These are phyloP conservation scores for Komagataella populi DNA, from an alignment of 805 yeast species.

Conservation along the genomic window DNA sequence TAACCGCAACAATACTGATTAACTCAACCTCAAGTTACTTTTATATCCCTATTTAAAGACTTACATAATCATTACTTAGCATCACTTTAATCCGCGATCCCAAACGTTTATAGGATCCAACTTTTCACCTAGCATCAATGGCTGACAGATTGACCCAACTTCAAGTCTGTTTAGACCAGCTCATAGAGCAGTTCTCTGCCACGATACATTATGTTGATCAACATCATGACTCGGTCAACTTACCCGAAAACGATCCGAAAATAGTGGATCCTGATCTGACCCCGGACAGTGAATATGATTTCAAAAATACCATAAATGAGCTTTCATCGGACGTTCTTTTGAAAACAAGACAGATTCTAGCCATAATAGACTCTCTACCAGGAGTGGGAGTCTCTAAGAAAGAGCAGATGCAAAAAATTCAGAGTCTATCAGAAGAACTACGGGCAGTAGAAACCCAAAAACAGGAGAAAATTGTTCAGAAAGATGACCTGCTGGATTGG, in stretches of 20 bases:
- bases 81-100: background rate
- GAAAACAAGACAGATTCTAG: constrained; percentile 76
- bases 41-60: too few relatives aligned
- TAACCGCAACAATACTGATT: too few relatives aligned
- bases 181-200: constrained; percentile 69
- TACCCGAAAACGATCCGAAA: constrained; percentile 34
- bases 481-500: constrained; percentile 45
- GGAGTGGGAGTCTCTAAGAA: constrained; percentile 80
- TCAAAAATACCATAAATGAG: constrained; percentile 47
- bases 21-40: background rate
- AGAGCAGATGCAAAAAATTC: constrained; percentile 56
- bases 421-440: constrained; percentile 47
- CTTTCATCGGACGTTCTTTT: constrained; percentile 73
- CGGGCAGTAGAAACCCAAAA: constrained; percentile 46
- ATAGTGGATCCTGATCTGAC: constrained; percentile 51
- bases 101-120: background rate
- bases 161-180: constrained; percentile 76
- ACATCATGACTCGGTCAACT: constrained; percentile 47
- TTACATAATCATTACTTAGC: background rate
- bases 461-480: constrained; percentile 40
- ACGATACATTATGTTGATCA: constrained; percentile 70
- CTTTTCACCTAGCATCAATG: constrained; percentile 23
- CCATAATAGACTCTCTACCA: constrained; percentile 79
- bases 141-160: constrained; percentile 83
- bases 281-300: constrained; percentile 18